Base-by-base conservation (phyloP, 257 asterid species). In the Nicotiana benthamiana region DNA sequence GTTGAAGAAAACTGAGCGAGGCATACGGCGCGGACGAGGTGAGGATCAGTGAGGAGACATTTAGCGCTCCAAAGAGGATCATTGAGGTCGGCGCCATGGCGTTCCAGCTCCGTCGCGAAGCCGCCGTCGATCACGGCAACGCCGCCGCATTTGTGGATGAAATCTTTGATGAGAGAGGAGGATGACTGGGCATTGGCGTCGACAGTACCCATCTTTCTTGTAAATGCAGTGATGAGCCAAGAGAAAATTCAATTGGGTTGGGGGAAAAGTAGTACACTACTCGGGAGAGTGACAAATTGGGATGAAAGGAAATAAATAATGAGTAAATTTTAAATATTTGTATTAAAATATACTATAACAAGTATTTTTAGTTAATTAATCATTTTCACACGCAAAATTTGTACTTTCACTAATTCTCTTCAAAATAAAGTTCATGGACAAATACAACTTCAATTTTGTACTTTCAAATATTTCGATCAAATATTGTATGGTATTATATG, bases 21-120 rank as follows among this genome's bases (percentile, higher is more conserved):
- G 43, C 59, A 34, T 79, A 94, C 98, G 79, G 86, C 51, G 57
- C 97, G 98, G 80, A 94, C 87, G 80, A 92, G 97, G 81, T 94
- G 96, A 75, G 98, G 93, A 28, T 93, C 90, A 36, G 90, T 89
- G 80, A 92, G 89, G 80, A 94, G 92, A 82, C 98, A 94, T 85
- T 92, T 92, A 81, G 97, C 98, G 82, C 98, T 94, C 97, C 98
- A 94, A 2, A 94, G 95, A 57, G 97, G 95, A 81, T 94, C 97
- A 83, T 92, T 90, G 51, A 94, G 95, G 91, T 92, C 87, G 54
- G 97, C 95, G 8, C 97, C 97, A 82, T 89, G 93, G 63, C 94
- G 91, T 83, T 94, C 98, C 52, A 94, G 94, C 88, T 94, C 97
- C 83, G 98, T 94, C 75, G 98, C 97, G 34, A 94, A 91, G 3